Evolutionary conservation across 2,329 filamentous ascomycete species (phyloP), one percentile per base, ranked within the genome.

Genomic region (Didymella arachidicola): DNA sequence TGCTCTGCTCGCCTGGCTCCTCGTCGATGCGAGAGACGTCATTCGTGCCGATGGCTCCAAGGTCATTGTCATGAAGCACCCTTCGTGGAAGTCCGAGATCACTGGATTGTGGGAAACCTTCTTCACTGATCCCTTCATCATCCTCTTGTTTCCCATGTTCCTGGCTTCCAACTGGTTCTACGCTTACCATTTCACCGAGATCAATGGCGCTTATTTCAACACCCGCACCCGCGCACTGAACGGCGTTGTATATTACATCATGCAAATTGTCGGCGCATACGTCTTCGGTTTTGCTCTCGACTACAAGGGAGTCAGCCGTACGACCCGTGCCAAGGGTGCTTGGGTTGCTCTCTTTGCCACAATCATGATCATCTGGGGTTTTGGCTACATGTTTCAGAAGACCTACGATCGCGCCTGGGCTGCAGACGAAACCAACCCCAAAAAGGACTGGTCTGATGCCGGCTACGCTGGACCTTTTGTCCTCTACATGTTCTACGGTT

Each of bases 21-120:
- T 96, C 4, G 87, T 87, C 69, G 87, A 95, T 69, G 90, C 90
- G 36, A 85, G 85, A 66, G 84, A 87, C 54, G 85, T 97, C 62
- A 80, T 91, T 64, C 91, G 93, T 61, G 81, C 84, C 36, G 92
- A 97, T 73, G 91, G 92, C 58, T 89, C 89, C 57, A 80, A 87
- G 59, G 87, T 96, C 72, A 92, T 96, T 62, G 79, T 93, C 62
- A 96, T 94, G 90, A 94, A 95, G 81, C 91, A 96, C 77, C 93
- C 93, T 3, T 91, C 90, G 50, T 96, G 91, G 90, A 86, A 86
- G 71, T 88, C 90, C 3, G 93, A 97, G 78, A 77, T 96, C 61
- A 63, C 84, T 18, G 93, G 93, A 54, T 85, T 97, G 2, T 89
- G 83, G 76, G 84, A 95, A 75, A 92, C 90, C 0, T 79, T 96